These are phyloP conservation scores for Hericium coralloides DNA, from an alignment of 768 basidiomycete species.

Conservation along the genomic window DNA sequence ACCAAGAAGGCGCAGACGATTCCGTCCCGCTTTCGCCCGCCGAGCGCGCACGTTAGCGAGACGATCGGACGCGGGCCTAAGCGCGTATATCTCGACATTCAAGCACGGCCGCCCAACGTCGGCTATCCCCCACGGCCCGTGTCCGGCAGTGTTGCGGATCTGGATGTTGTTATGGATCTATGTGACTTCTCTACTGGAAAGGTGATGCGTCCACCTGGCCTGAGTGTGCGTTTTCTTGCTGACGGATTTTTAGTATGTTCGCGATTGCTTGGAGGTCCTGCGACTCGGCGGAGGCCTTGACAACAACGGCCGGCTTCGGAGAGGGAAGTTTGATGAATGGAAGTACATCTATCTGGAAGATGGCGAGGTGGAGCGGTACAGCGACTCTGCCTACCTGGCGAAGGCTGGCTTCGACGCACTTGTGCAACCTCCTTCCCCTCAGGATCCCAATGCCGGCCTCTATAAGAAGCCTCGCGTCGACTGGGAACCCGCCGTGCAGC, in stretches of 20 bases:
- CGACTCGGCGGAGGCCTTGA: constrained; percentile 88
- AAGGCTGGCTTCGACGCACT: constrained; percentile 19
- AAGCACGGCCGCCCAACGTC: constrained; percentile 47
- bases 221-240: constrained; percentile 4
- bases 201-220: constrained; percentile 26
- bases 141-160: constrained; percentile 76
- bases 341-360: constrained; percentile 82
- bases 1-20: constrained; percentile 35
- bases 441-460: constrained; percentile 46
- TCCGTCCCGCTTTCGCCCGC: constrained; percentile 39
- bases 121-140: constrained; percentile 86
- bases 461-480: constrained; percentile 50
- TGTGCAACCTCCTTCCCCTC: constrained; percentile 15
- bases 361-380: constrained; percentile 28
- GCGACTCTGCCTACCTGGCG: constrained; percentile 23
- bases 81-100: constrained; percentile 69
- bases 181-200: constrained; percentile 84
- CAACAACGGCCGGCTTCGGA: constrained; percentile 61
- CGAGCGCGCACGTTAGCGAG: constrained; percentile 38
- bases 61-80: constrained; percentile 71
- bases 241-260: constrained; percentile 62
- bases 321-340: constrained; percentile 76
- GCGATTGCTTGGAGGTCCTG: constrained; percentile 92
- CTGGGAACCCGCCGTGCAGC: constrained; percentile 47
- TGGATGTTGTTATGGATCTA: constrained; percentile 87